A percentile compares a stretch with the other conserved stretches of the same genome.
Conservation (phyloP, 805 yeast genomes). For the Maudiozyma pseudohumilis region DNA sequence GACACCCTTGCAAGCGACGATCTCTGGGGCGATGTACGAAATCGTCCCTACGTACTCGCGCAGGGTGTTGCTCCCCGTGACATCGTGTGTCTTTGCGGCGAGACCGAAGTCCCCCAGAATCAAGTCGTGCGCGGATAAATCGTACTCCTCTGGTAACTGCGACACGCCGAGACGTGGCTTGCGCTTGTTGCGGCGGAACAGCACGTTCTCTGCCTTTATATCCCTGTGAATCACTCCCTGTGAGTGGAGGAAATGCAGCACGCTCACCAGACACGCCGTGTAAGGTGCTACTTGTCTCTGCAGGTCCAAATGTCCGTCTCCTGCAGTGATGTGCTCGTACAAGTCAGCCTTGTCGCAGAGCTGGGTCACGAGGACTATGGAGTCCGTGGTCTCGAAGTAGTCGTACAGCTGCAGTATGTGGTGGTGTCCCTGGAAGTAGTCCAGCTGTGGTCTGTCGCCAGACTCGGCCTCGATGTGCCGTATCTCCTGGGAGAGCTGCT, state of each 20-base stretch:
- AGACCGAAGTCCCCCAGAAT: slow-evolving; percentile 45
- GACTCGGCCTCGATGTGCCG: slow-evolving; percentile 26
- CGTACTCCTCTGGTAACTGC: slow-evolving; percentile 23
- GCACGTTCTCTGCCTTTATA: slow-evolving; percentile 60
- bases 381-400: slow-evolving; percentile 56
- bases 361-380: slow-evolving; percentile 51
- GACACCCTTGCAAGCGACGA: slow-evolving; percentile 34
- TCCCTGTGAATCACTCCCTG: slow-evolving; percentile 62
- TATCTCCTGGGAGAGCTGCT: slow-evolving; percentile 16
- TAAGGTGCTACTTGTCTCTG: slow-evolving; percentile 42
- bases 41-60: slow-evolving; percentile 56
- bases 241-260: slow-evolving; percentile 47
- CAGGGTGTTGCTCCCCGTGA: slow-evolving; percentile 17
- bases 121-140: slow-evolving; percentile 26
- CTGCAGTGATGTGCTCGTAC: slow-evolving; percentile 45
- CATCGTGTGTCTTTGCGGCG: slow-evolving; percentile 39
- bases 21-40: slow-evolving; percentile 70
- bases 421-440: slow-evolving; percentile 29
- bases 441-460: neutral
- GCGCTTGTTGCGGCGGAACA: slow-evolving; percentile 32
- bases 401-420: slow-evolving; percentile 55
- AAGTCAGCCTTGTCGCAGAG: slow-evolving; percentile 61
- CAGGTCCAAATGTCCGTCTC: slow-evolving; percentile 35
- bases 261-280: slow-evolving; percentile 41
- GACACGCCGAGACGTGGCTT: neutral